phyloP scores from a whole-genome alignment of 78 protist species.

The Dictyostelium intermedium region DNA sequence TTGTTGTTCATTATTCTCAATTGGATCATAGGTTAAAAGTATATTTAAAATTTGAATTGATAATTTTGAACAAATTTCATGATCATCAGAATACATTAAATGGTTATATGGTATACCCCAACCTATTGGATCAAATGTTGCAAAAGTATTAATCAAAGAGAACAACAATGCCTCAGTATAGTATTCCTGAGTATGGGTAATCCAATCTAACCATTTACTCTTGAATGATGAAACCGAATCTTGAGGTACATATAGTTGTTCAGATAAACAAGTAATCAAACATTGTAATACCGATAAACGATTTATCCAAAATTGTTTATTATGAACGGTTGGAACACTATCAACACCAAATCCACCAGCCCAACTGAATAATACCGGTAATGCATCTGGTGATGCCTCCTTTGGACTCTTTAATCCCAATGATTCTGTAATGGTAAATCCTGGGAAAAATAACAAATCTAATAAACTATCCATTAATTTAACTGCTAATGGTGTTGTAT shows the following conservation, averaged over 20 bases:
- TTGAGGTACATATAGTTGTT: conserved; percentile 23
- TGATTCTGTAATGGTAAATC: conserved; percentile 21
- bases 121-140: conserved; percentile 74
- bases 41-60: conserved; percentile 58
- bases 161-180: conserved; percentile 56
- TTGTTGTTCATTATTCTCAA: background rate
- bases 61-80: conserved; percentile 35
- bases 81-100: conserved; percentile 62
- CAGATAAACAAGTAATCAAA: conserved; percentile 25
- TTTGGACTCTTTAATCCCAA: conserved; percentile 12
- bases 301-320: conserved; percentile 41
- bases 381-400: background rate
- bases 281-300: conserved; percentile 31
- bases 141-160: conserved; percentile 56
- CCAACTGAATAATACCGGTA: conserved; percentile 22
- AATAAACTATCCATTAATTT: conserved; percentile 55
- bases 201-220: conserved; percentile 59
- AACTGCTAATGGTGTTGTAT: conserved; percentile 14
- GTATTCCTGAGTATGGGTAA: conserved; percentile 24
- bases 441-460: conserved; percentile 67
- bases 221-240: background rate
- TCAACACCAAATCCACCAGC: conserved; percentile 49
- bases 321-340: background rate
- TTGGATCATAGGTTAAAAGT: conserved; percentile 33
- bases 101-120: conserved; percentile 86